phyloP scores from a whole-genome alignment of 1,139 yeast species.

The Pichia sp. region DNA sequence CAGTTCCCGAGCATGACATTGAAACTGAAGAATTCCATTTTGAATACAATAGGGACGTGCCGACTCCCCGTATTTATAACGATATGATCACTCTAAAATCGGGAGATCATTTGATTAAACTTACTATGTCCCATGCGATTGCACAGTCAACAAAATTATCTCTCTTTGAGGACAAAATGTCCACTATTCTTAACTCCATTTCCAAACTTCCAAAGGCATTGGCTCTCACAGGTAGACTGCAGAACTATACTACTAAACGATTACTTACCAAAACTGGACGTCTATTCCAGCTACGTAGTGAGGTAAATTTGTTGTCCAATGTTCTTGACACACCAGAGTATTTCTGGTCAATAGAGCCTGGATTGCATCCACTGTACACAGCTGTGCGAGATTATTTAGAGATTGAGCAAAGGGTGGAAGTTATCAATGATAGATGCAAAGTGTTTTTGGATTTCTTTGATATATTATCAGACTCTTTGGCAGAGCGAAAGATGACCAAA shows the following conservation, averaged over 20 bases:
- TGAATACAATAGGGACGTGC: constrained; percentile 76
- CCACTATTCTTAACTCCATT: constrained; percentile 75
- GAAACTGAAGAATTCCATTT: constrained; percentile 95
- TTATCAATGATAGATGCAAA: constrained; percentile 86
- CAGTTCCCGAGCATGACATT: constrained; percentile 82
- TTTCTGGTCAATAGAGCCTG: constrained; percentile 96
- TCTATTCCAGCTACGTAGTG: constrained; percentile 83
- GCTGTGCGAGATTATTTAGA: constrained; percentile 92
- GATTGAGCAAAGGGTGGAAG: constrained; percentile 90
- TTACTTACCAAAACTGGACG: constrained; percentile 83
- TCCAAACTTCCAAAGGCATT: constrained; percentile 83
- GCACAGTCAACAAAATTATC: constrained; percentile 94
- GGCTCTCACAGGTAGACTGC: constrained; percentile 85
- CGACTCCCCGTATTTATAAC: constrained; percentile 85
- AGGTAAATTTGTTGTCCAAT: constrained; percentile 85
- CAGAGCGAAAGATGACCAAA: constrained; percentile 85
- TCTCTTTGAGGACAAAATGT: constrained; percentile 87
- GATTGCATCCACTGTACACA: constrained; percentile 82
- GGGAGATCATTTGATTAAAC: constrained; percentile 87
- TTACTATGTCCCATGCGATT: constrained; percentile 93
- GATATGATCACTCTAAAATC: constrained; percentile 89
- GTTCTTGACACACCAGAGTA: constrained; percentile 93
- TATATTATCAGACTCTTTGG: constrained; percentile 88
- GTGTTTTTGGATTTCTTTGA: constrained; percentile 92
- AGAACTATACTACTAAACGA: constrained; percentile 75